Conservation (phyloP, 345 rosid species). For the Citrus mangshanensis region DNA sequence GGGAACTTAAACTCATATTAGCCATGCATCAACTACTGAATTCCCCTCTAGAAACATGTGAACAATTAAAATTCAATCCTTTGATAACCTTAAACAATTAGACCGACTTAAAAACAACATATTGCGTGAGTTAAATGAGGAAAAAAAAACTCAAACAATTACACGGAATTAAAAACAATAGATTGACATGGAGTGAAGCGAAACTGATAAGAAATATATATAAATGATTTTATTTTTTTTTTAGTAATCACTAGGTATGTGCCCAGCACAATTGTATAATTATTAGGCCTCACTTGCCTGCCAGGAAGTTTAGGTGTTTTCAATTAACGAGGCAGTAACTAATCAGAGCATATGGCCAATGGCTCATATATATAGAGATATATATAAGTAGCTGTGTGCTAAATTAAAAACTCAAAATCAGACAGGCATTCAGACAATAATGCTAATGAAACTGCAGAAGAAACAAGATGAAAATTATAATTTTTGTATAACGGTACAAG, state of each 20-base stretch:
- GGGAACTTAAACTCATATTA: too few relatives aligned
- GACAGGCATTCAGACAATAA: background rate
- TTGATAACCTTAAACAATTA: too few relatives aligned
- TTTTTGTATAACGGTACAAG: conserved; percentile 7
- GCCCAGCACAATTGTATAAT: background rate
- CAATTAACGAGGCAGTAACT: background rate
- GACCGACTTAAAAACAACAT: background rate
- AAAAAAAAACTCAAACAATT: too few relatives aligned
- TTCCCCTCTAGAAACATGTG: too few relatives aligned
- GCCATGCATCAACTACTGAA: too few relatives aligned
- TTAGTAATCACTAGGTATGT: background rate
- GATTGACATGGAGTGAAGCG: background rate
- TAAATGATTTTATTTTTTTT: too few relatives aligned
- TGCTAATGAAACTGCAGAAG: background rate
- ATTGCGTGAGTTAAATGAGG: too few relatives aligned
- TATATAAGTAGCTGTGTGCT: background rate
- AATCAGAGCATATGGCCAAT: background rate
- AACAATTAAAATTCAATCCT: too few relatives aligned
- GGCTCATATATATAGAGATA: background rate
- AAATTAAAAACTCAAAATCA: background rate
- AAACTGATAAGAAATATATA: too few relatives aligned
- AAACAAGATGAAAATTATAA: conserved; percentile 1
- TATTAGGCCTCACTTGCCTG: background rate
- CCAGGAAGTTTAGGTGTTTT: background rate
- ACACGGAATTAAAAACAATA: background rate